Conservation (phyloP, 1,139 yeast genomes). For the Groenewaldozyma auringiensis region DNA sequence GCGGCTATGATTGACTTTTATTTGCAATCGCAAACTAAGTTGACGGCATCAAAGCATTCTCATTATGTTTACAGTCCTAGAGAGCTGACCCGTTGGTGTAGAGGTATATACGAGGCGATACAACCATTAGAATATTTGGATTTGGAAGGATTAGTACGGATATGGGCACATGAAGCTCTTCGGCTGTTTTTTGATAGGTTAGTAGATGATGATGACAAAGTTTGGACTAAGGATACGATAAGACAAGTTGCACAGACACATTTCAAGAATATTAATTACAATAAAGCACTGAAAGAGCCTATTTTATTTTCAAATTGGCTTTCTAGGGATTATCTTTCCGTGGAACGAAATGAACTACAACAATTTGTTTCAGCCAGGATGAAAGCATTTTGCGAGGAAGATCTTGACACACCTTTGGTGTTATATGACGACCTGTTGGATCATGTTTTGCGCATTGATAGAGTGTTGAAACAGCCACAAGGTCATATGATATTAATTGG, state of each 20-base stretch:
- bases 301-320: conserved; percentile 71
- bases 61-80: conserved; percentile 85
- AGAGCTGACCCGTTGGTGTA: conserved; percentile 81
- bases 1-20: conserved; percentile 64
- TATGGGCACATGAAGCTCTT: conserved; percentile 80
- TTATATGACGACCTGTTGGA: conserved; percentile 67
- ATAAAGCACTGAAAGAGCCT: conserved; percentile 39
- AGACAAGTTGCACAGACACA: conserved; percentile 30
- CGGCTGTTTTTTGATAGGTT: conserved; percentile 72
- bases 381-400: conserved; percentile 63
- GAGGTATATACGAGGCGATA: conserved; percentile 63
- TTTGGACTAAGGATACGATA: conserved; percentile 47
- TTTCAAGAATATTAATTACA: conserved; percentile 45
- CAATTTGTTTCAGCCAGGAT: conserved; percentile 58
- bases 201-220: conserved; percentile 41
- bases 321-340: conserved; percentile 54
- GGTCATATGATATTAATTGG: conserved; percentile 93
- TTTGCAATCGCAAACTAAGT: conserved; percentile 35
- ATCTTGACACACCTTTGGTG: conserved; percentile 52
- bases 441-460: conserved; percentile 69
- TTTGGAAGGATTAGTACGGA: conserved; percentile 44
- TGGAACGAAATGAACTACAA: conserved; percentile 41
- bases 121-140: conserved; percentile 33
- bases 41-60: conserved; percentile 35
- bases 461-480: conserved; percentile 77